These are phyloP conservation scores for Iris pallida DNA, from an alignment of 116 monocot species.

Conservation along the genomic window DNA sequence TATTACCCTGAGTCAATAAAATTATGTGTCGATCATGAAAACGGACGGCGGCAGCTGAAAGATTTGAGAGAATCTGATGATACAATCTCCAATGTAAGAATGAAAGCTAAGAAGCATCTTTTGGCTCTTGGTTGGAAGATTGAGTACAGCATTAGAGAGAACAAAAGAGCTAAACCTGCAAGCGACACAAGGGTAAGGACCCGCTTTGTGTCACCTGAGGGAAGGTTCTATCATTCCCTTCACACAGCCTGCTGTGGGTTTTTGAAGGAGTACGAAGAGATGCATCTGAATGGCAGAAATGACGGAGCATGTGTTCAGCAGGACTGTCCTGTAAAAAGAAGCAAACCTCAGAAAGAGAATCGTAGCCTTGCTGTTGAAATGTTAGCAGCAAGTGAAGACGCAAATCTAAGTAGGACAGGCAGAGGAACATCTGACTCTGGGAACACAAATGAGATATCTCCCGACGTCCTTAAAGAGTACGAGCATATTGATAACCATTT, in stretches of 20 bases:
- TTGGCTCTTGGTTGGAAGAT: slow-evolving; percentile 11
- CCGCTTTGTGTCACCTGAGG: slow-evolving; percentile 15
- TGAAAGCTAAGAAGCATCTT: slow-evolving; percentile 12
- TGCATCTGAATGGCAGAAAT: not conserved
- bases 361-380: not conserved
- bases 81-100: not conserved
- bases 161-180: not conserved
- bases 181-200: slow-evolving; percentile 1
- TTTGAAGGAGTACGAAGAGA: slow-evolving; percentile 2
- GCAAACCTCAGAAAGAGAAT: not conserved
- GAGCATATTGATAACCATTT: not conserved
- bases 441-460: not conserved
- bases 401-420: not conserved
- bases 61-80: not conserved
- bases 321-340: not conserved
- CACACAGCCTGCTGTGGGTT: slow-evolving; percentile 1
- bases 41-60: slow-evolving; percentile 2
- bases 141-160: slow-evolving; percentile 18
- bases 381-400: not conserved
- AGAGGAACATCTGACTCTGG: not conserved
- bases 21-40: not conserved
- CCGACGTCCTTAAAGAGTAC: not conserved
- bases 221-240: slow-evolving; percentile 14
- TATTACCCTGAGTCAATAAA: slow-evolving; percentile 3
- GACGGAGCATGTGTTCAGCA: not conserved